These are phyloP conservation scores for Suillus placidus DNA, from an alignment of 768 basidiomycete species.

Conservation along the genomic window DNA sequence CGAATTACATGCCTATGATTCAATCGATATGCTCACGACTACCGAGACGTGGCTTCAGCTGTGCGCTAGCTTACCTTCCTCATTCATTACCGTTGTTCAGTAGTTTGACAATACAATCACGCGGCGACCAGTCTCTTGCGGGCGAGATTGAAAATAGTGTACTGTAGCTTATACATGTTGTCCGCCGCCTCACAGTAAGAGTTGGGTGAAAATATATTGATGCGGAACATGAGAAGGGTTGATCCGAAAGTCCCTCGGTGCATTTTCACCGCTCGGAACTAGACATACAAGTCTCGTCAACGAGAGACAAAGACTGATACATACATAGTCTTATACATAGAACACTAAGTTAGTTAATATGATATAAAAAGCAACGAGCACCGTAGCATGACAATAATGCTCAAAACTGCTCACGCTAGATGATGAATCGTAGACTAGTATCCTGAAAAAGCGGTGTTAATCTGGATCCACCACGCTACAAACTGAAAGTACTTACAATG, in stretches of 20 bases:
- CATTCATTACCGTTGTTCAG: too few relatives aligned
- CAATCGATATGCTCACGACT: too few relatives aligned
- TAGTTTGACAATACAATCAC: too few relatives aligned
- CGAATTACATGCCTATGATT: too few relatives aligned
- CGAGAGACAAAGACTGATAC: background rate
- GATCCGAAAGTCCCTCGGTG: background rate
- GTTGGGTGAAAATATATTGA: background rate
- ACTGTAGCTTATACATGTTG: too few relatives aligned
- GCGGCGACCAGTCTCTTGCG: too few relatives aligned
- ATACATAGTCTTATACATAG: background rate
- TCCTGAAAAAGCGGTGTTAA: conserved; percentile 21
- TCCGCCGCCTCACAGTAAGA: background rate
- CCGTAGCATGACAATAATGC: background rate
- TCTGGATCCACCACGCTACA: background rate
- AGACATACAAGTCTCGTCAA: background rate
- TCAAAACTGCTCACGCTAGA: conserved; percentile 19
- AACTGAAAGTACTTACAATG: conserved; percentile 45
- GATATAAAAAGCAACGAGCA: background rate
- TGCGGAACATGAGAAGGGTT: background rate
- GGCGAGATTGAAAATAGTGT: conserved; percentile 26
- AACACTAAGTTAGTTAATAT: background rate
- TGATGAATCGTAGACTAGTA: conserved; percentile 32
- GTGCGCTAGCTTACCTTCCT: too few relatives aligned
- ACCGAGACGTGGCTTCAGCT: too few relatives aligned
- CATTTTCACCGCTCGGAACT: background rate